Conservation (phyloP, 768 basidiomycete species). For the Rubroboletus pulcherrimus region DNA sequence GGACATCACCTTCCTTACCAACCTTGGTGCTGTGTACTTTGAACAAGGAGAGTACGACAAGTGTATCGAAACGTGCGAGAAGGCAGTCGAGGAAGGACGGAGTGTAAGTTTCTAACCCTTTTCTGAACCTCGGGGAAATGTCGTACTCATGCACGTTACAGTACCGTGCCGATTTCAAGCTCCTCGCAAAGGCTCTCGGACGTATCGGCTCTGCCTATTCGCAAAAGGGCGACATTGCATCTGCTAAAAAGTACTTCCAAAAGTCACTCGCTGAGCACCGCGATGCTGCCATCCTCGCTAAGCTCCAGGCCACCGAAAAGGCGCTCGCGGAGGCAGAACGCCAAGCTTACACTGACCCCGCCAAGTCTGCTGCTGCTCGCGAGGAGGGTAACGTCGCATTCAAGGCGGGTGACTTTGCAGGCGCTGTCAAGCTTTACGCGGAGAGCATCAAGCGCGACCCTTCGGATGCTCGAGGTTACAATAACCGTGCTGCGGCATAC, state of each 20-base stretch:
- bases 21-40: conserved; percentile 86
- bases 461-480: conserved; percentile 86
- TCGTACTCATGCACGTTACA: conserved; percentile 28
- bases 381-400: conserved; percentile 92
- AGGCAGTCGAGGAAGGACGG: conserved; percentile 95
- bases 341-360: conserved; percentile 83
- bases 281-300: conserved; percentile 87
- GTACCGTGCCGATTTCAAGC: conserved; percentile 90
- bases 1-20: conserved; percentile 91
- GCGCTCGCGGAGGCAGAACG: conserved; percentile 73
- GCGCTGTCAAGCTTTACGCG: conserved; percentile 86
- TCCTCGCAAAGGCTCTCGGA: conserved; percentile 91
- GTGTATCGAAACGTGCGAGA: conserved; percentile 87
- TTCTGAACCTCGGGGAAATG: background rate
- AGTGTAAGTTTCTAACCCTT: conserved; percentile 40
- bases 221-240: conserved; percentile 69
- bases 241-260: conserved; percentile 87
- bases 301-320: conserved; percentile 82
- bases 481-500: conserved; percentile 97
- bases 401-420: conserved; percentile 90
- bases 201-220: conserved; percentile 84
- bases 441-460: conserved; percentile 98
- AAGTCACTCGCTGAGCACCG: conserved; percentile 97
- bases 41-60: conserved; percentile 92
- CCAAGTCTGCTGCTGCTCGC: conserved; percentile 73